These are phyloP conservation scores for Candida schatavii DNA, from an alignment of 805 yeast species.

Conservation along the genomic window DNA sequence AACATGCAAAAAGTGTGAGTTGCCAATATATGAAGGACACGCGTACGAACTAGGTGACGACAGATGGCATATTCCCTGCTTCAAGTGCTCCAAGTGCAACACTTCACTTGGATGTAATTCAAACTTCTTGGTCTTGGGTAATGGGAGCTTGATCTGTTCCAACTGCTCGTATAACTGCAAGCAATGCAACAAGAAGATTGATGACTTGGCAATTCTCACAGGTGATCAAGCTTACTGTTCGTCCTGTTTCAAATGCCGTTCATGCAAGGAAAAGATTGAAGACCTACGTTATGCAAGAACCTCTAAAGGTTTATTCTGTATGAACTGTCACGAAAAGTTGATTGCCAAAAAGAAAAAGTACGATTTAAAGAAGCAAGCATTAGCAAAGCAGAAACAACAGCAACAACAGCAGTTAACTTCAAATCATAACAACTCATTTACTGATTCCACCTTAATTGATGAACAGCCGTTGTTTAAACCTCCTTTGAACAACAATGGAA, in stretches of 20 bases:
- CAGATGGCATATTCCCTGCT: conserved; percentile 95
- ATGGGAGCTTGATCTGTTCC: conserved; percentile 86
- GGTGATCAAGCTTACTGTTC: conserved; percentile 96
- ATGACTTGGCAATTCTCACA: conserved; percentile 89
- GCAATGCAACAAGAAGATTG: conserved; percentile 81
- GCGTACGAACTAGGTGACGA: conserved; percentile 94
- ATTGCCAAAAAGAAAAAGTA: conserved; percentile 71
- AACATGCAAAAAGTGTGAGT: conserved; percentile 39
- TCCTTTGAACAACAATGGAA: background rate
- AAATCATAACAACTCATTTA: background rate
- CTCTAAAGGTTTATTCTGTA: conserved; percentile 88
- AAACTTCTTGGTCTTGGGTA: conserved; percentile 87
- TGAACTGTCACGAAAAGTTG: conserved; percentile 84
- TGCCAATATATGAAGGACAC: conserved; percentile 76
- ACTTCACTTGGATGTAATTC: conserved; percentile 80
- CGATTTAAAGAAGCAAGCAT: conserved; percentile 43
- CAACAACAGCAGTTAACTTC: conserved; percentile 6
- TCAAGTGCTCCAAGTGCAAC: conserved; percentile 82
- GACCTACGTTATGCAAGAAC: conserved; percentile 91
- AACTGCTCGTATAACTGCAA: conserved; percentile 90
- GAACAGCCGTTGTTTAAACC: conserved; percentile 1
- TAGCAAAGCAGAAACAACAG: conserved; percentile 25
- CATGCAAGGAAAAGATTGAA: conserved; percentile 81
- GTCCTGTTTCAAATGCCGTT: conserved; percentile 82
- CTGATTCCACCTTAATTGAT: background rate